Evolutionary conservation across 2,329 filamentous ascomycete genomes (phyloP), one percentile per base, ranked within the genome.

Genomic region (Decorospora gaudefroyi): DNA sequence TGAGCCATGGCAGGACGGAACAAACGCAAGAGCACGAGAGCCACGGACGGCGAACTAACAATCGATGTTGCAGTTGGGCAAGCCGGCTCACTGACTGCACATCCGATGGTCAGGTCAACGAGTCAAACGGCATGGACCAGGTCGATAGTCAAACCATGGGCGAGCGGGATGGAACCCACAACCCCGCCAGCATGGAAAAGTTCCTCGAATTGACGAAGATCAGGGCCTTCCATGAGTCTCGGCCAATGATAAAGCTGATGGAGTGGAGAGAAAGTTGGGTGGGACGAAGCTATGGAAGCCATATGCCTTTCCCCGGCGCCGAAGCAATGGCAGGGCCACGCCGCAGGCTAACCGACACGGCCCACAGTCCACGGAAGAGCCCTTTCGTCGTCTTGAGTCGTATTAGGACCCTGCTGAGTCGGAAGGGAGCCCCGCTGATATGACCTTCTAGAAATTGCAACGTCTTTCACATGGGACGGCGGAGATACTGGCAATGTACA

Each of bases 271-370:
- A 42, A 42, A 33, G 31, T 37, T 49, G 51, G 57, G 45, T 49
- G 46, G 28, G 48, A 52, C 49, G 54, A 55, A 52, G 60, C 65
- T 62, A 65, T 64, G 67, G 68, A 67, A 69, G 67, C 68, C 59
- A 69, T 51, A 38, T 45, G 35, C 37, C 46, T 52, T 70, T 71
- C 68, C 68, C 68, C 68, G 68, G 61, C 60, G 57, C 65, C 62
- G 59, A 53, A 55, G 46, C 53, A 47, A 46, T 64, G 63, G 62
- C 61, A 61, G 50, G 50, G 51, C 50, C 48, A 60, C 50, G 51
- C 55, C 52, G 53, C 51, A 46, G 45, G 26, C 29, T 41, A 48
- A 38, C 53, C 49, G 51, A 49, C 46, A 54, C 54, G 35, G 47
- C 30, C 46, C 47, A 51, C 36, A 38, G 44, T 15, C 32, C 42